Percentiles rank a stretch among this genome's conserved stretches.
These are phyloP conservation scores for Yarrowia keelungensis DNA, from an alignment of 805 yeast genomes.

Conservation along the genomic window DNA sequence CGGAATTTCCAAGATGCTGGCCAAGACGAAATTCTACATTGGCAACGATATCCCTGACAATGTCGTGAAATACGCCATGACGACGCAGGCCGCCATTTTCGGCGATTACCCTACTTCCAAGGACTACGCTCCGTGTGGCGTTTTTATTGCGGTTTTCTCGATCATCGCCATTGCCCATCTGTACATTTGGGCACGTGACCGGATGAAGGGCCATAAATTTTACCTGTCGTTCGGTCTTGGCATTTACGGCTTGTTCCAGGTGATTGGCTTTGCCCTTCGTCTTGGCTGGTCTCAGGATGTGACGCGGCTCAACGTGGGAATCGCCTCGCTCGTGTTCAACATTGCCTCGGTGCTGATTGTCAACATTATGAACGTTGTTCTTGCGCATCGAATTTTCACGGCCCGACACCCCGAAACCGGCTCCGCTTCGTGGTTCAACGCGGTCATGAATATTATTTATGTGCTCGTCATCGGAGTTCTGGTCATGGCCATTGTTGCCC, in stretches of 20 bases:
- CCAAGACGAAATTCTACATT: conserved; percentile 24
- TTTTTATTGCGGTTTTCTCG: conserved; percentile 62
- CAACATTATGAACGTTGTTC: conserved; percentile 64
- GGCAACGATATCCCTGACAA: conserved; percentile 28
- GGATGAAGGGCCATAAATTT: conserved; percentile 65
- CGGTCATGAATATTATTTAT: conserved; percentile 59
- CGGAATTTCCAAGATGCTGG: conserved; percentile 28
- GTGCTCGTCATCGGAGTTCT: conserved; percentile 62
- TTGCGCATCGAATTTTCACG: conserved; percentile 76
- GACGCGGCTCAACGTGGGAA: conserved; percentile 57
- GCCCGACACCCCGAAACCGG: conserved; percentile 82
- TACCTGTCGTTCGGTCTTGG: conserved; percentile 61
- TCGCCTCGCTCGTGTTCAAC: conserved; percentile 63
- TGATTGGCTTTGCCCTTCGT: conserved; percentile 66
- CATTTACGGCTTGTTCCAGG: conserved; percentile 60
- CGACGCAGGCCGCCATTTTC: conserved; percentile 53
- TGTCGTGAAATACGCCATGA: conserved; percentile 34
- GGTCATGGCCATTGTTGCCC: conserved; percentile 72
- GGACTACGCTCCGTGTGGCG: conserved; percentile 67
- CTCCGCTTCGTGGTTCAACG: conserved; percentile 58
- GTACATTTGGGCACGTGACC: conserved; percentile 57
- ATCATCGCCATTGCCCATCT: conserved; percentile 58
- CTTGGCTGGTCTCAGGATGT: conserved; percentile 64
- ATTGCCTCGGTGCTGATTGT: conserved; percentile 64
- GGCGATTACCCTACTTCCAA: conserved; percentile 64